Evolutionary conservation across 768 basidiomycete genomes (phyloP).

Genomic region (Tylopilus vinaceipallidus): DNA sequence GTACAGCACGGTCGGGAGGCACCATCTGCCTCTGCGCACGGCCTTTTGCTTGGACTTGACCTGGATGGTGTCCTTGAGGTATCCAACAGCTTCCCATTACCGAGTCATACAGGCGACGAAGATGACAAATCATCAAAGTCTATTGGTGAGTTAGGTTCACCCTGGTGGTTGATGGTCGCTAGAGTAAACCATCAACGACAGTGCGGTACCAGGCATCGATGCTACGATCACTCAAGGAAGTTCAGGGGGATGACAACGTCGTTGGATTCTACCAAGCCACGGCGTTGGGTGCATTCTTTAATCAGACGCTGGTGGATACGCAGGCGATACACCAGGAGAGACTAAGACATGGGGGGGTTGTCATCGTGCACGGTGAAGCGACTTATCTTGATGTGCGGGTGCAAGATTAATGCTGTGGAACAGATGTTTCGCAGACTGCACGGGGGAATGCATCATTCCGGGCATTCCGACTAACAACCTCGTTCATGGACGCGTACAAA

Average conservation of each 20-base stretch:
- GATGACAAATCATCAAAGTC: constrained; percentile 80
- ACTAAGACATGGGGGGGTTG: constrained; percentile 81
- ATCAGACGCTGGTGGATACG: constrained; percentile 75
- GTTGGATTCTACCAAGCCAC: constrained; percentile 95
- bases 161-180: constrained; percentile 4
- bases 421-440: constrained; percentile 76
- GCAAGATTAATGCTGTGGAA: constrained; percentile 13
- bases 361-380: constrained; percentile 75
- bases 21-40: constrained; percentile 70
- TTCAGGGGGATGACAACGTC: constrained; percentile 86
- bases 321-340: constrained; percentile 85
- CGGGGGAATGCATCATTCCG: constrained; percentile 87
- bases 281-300: constrained; percentile 81
- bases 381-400: not conserved
- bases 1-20: constrained; percentile 88
- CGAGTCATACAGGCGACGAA: constrained; percentile 69
- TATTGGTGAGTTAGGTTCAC: constrained; percentile 49
- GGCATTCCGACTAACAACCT: constrained; percentile 79
- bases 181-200: constrained; percentile 28
- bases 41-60: constrained; percentile 87
- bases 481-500: constrained; percentile 81
- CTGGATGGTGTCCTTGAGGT: constrained; percentile 89
- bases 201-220: constrained; percentile 82
- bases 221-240: constrained; percentile 86
- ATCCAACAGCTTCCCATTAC: constrained; percentile 86